These are phyloP conservation scores for Eucalyptus polybractea DNA, from an alignment of 345 rosid species.

Conservation along the genomic window DNA sequence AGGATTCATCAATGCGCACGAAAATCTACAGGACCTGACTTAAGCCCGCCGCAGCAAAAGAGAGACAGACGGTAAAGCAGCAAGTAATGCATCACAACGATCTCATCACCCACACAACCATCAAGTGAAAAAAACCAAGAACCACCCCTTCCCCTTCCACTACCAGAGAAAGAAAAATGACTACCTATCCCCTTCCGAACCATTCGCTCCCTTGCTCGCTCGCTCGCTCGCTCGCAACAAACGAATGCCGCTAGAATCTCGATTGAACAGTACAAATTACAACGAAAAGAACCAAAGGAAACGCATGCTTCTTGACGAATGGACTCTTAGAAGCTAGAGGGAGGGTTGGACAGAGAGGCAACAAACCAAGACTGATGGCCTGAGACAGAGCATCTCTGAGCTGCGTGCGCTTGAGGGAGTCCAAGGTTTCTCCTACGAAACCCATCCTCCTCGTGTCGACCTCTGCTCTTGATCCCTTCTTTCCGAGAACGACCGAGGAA, in stretches of 20 bases:
- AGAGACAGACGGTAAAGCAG: not conserved
- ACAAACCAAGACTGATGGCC: slow-evolving; percentile 38
- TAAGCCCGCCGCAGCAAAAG: not conserved
- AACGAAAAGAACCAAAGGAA: not conserved
- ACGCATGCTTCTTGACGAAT: not conserved
- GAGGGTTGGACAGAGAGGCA: not conserved
- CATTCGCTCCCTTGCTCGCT: not conserved
- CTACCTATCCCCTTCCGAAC: too few species aligned
- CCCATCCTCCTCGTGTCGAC: not conserved
- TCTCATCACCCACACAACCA: not conserved
- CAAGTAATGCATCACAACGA: not conserved
- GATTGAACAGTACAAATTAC: not conserved
- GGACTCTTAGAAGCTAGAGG: not conserved
- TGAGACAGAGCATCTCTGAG: slow-evolving; percentile 39
- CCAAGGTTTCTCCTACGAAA: slow-evolving; percentile 18
- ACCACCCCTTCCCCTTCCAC: not conserved
- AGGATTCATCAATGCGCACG: not conserved
- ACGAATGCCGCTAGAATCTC: not conserved
- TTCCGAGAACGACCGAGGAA: not conserved
- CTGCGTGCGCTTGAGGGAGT: slow-evolving; percentile 31
- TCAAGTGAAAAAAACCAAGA: not conserved
- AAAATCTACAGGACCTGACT: not conserved
- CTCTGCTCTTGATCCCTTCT: not conserved
- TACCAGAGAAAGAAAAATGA: not conserved
- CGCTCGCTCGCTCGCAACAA: not conserved